Evolutionary conservation across 2,329 filamentous ascomycete genomes (phyloP).

Genomic region (Calonectria pauciramosa): DNA sequence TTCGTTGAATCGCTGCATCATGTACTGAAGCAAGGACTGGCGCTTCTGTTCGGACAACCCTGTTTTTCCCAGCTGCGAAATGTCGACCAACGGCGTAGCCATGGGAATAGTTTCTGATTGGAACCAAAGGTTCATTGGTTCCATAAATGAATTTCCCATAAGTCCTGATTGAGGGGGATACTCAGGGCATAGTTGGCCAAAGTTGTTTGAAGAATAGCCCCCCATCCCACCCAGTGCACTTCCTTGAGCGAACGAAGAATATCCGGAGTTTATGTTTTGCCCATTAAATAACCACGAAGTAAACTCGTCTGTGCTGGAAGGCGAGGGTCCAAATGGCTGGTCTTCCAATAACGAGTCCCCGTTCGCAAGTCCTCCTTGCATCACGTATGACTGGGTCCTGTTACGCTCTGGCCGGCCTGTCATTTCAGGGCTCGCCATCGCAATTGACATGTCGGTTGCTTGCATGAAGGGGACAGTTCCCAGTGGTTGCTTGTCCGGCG

Average conservation of each 20-base stretch:
- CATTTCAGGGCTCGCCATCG: conserved; percentile 39
- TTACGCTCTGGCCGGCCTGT: conserved; percentile 35
- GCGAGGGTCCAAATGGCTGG: conserved; percentile 44
- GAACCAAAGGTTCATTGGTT: conserved; percentile 47
- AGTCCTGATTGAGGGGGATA: conserved; percentile 41
- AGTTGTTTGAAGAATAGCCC: conserved; percentile 47
- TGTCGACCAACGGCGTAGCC: conserved; percentile 40
- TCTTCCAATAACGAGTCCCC: conserved; percentile 43
- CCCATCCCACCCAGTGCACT: conserved; percentile 37
- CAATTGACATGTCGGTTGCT: conserved; percentile 38
- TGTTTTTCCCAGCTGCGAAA: conserved; percentile 42
- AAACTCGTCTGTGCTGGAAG: conserved; percentile 46
- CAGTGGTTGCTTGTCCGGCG: conserved; percentile 38
- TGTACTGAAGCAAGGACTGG: conserved; percentile 45
- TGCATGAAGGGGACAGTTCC: conserved; percentile 37
- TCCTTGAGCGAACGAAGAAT: conserved; percentile 39
- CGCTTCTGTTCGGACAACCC: conserved; percentile 46
- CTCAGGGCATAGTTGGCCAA: conserved; percentile 45
- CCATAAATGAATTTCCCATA: conserved; percentile 42
- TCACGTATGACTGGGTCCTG: conserved; percentile 38
- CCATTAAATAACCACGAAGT: conserved; percentile 46
- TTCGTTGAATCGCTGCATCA: conserved; percentile 47
- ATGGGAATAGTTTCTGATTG: conserved; percentile 44
- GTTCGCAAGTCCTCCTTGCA: conserved; percentile 39
- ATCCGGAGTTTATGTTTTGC: conserved; percentile 40